A percentile compares a stretch with the other conserved stretches of the same genome.
These are phyloP conservation scores for Suhomyces yuchorum DNA, from an alignment of 1,139 yeast species.

Conservation along the genomic window DNA sequence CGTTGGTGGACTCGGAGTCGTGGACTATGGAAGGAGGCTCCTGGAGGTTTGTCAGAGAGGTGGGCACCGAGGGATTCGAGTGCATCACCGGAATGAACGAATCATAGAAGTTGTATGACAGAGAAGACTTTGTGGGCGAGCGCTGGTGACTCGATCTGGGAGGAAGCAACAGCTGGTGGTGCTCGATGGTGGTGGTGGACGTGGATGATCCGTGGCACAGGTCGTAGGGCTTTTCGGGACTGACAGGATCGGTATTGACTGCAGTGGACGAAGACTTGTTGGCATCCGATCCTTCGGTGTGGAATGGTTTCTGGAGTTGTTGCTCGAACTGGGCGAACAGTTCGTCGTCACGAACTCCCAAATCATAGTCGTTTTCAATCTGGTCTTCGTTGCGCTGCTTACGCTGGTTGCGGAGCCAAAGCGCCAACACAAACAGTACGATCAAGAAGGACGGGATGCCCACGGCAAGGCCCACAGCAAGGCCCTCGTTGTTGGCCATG, in stretches of 20 bases:
- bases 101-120: slow-evolving; percentile 48
- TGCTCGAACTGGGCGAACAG: slow-evolving; percentile 43
- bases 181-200: slow-evolving; percentile 16
- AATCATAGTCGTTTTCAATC: slow-evolving; percentile 34
- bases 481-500: slow-evolving; percentile 6
- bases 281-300: slow-evolving; percentile 13
- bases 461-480: slow-evolving; percentile 47
- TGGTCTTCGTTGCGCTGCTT: slow-evolving; percentile 38
- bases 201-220: slow-evolving; percentile 17
- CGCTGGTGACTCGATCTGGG: slow-evolving; percentile 6
- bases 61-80: not conserved
- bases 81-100: slow-evolving; percentile 42
- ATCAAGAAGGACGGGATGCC: slow-evolving; percentile 43
- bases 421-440: slow-evolving; percentile 22
- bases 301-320: slow-evolving; percentile 34
- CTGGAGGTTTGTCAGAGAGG: slow-evolving; percentile 6
- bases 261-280: slow-evolving; percentile 16
- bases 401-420: slow-evolving; percentile 36
- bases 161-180: slow-evolving; percentile 9
- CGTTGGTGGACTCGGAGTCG: slow-evolving; percentile 10
- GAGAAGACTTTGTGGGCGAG: slow-evolving; percentile 23
- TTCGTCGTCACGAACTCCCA: slow-evolving; percentile 41
- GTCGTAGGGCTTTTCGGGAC: slow-evolving; percentile 15
- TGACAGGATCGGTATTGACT: slow-evolving; percentile 11
- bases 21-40: slow-evolving; percentile 2